Conservation (phyloP, 2,329 filamentous ascomycete species). For the Aspergillus sp. region DNA sequence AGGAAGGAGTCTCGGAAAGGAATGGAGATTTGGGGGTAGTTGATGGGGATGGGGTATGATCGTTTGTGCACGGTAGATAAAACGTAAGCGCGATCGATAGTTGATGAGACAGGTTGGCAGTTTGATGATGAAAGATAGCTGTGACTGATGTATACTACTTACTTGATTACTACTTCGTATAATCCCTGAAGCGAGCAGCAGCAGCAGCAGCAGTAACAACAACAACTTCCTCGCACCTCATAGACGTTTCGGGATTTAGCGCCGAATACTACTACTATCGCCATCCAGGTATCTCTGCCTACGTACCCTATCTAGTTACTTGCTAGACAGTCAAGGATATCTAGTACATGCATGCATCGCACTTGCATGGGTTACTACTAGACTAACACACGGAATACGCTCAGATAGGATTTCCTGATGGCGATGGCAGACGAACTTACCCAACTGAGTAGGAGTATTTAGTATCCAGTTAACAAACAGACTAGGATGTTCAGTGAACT, state of each 20-base stretch:
- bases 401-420: constrained; percentile 5
- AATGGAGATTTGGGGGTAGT: not conserved
- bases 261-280: not conserved
- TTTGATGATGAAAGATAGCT: constrained; percentile 2
- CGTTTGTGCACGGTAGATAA: not conserved
- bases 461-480: no score
- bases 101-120: not conserved
- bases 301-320: constrained; percentile 4
- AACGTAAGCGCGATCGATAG: not conserved
- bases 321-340: constrained; percentile 6
- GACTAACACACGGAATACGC: constrained; percentile 8
- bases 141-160: not conserved
- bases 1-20: not conserved
- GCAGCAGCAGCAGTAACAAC: no score
- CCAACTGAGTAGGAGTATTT: no score
- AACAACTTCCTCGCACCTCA: constrained; percentile 2
- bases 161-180: no score
- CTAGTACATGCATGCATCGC: constrained; percentile 7
- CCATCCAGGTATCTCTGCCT: not conserved
- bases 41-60: not conserved
- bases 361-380: not conserved
- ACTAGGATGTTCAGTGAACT: constrained; percentile 4
- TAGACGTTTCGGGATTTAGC: constrained; percentile 15
- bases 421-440: not conserved
- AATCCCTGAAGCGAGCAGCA: constrained; percentile 3